Base-by-base conservation (phyloP, 2,329 filamentous ascomycete species). In the Aureobasidium namibiae region DNA sequence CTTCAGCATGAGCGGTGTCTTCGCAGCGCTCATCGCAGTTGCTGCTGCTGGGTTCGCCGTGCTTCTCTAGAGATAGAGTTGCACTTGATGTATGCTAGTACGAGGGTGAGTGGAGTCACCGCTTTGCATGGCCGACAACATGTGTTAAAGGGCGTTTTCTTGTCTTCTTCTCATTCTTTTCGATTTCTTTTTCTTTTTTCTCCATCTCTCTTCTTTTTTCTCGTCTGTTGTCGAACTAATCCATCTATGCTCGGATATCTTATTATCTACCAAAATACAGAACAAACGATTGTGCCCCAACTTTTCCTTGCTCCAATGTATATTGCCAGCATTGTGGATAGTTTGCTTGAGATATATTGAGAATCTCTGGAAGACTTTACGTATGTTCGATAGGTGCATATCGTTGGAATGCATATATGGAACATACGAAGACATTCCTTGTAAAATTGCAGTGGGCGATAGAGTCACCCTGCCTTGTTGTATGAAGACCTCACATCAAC, bases 1-100 rank as follows among this genome's bases (percentile, higher is more conserved):
- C 18, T 26, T 58, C 26, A 56, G 52, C 39, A 38, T 58, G n/a
- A 33, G 57, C 21, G 46, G 52, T 21, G 21, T 53, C 21, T 46
- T 61, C 24, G 44, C 34, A 14, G 34, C 42, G 7, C 7, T 57
- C 21, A 10, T 52, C 11, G 60, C 44, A 18, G 29, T 57, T 6
- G 44, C 36, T 18, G 46, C 46, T 31, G 60, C 50, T 41, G 52
- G 44, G 6, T 38, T 61, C 36, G 60, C 45, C 6, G 38, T 61
- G 14, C 31, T 58, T n/a, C 60, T 61, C 31, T 61, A 41, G 57
- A 23, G 4, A 49, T 13, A 36, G 53, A 38, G 31, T 34, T 3
- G 29, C 23, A 5, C 1, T 39, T 46, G 42, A 14, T 45, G 23
- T 56, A 38, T 39, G 41, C 31, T 46, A 21, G 34, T 46, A 33